Evolutionary conservation across 2,329 filamentous ascomycete genomes (phyloP).

Genomic region (Paramyrothecium sp.): DNA sequence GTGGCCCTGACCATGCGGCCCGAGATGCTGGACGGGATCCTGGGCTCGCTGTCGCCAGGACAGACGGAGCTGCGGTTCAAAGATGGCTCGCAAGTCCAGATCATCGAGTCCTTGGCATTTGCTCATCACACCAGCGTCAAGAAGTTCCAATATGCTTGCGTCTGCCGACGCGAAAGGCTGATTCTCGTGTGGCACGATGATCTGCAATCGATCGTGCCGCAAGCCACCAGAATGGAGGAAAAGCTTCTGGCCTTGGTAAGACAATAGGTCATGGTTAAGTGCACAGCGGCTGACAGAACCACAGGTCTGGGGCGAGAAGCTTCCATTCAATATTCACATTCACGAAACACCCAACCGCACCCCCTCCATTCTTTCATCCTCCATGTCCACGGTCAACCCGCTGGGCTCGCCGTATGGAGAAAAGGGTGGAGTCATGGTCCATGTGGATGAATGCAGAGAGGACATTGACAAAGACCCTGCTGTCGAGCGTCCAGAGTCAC

Average conservation of each 20-base stretch:
- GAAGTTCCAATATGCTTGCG: slow-evolving; percentile 40
- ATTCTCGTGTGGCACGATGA: slow-evolving; percentile 43
- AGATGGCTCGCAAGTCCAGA: slow-evolving; percentile 41
- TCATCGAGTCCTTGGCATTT: slow-evolving; percentile 39
- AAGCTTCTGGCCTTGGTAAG: slow-evolving; percentile 24
- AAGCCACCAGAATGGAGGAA: slow-evolving; percentile 31
- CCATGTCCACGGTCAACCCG: slow-evolving; percentile 12
- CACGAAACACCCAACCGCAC: slow-evolving; percentile 10
- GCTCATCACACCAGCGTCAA: slow-evolving; percentile 36
- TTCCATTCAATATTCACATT: slow-evolving; percentile 14
- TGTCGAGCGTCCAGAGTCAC: slow-evolving; percentile 31
- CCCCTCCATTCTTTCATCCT: slow-evolving; percentile 12
- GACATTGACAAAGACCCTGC: slow-evolving; percentile 19
- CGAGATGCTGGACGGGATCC: slow-evolving; percentile 42
- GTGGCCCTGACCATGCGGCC: slow-evolving; percentile 49
- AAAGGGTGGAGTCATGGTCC: slow-evolving; percentile 10
- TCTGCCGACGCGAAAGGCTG: slow-evolving; percentile 38
- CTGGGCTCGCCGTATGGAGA: slow-evolving; percentile 14
- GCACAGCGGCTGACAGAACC: not conserved
- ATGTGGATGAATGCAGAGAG: slow-evolving; percentile 17
- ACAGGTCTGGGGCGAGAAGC: slow-evolving; percentile 24
- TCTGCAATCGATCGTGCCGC: slow-evolving; percentile 34
- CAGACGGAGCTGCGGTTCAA: slow-evolving; percentile 41
- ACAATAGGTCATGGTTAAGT: not conserved
- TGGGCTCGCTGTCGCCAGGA: slow-evolving; percentile 34